Conservation (phyloP, 179 eudicot species). For the Sideroxylon spinosum region DNA sequence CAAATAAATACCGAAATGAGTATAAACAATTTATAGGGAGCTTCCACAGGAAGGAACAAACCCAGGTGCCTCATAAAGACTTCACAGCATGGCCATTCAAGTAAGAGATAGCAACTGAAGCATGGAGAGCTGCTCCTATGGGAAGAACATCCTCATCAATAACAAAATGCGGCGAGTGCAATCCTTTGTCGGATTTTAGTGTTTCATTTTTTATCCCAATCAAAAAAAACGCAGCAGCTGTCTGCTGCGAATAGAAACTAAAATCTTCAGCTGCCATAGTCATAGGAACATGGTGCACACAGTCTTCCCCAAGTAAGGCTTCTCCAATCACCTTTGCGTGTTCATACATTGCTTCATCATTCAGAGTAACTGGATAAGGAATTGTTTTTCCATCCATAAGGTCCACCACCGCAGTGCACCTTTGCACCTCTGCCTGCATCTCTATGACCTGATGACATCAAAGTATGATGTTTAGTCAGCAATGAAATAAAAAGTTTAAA, state of each 20-base stretch:
- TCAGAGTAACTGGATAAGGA: slow-evolving; percentile 53
- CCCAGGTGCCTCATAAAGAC: no score
- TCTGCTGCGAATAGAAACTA: slow-evolving; percentile 37
- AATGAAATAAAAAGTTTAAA: not conserved
- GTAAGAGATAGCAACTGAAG: slow-evolving; percentile 38
- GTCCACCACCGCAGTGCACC: slow-evolving; percentile 45
- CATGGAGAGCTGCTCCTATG: slow-evolving; percentile 41
- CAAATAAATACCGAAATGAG: no score
- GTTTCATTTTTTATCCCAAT: slow-evolving; percentile 33
- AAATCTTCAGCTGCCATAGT: slow-evolving; percentile 46
- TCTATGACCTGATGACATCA: slow-evolving; percentile 41
- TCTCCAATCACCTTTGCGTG: slow-evolving; percentile 38
- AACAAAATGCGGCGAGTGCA: slow-evolving; percentile 29
- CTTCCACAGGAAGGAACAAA: no score
- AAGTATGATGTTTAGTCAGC: not conserved
- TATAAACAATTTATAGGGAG: no score
- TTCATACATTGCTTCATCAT: slow-evolving; percentile 41
- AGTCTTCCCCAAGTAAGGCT: slow-evolving; percentile 26
- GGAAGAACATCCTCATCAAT: slow-evolving; percentile 37
- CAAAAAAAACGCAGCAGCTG: slow-evolving; percentile 31
- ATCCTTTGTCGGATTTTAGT: not conserved
- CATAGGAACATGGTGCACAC: slow-evolving; percentile 17
- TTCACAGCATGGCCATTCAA: slow-evolving; percentile 17
- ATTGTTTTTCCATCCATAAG: slow-evolving; percentile 47
- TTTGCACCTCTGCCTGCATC: slow-evolving; percentile 52